Base-by-base conservation (phyloP, 257 asterid genomes). In the Jacaranda copaia region DNA sequence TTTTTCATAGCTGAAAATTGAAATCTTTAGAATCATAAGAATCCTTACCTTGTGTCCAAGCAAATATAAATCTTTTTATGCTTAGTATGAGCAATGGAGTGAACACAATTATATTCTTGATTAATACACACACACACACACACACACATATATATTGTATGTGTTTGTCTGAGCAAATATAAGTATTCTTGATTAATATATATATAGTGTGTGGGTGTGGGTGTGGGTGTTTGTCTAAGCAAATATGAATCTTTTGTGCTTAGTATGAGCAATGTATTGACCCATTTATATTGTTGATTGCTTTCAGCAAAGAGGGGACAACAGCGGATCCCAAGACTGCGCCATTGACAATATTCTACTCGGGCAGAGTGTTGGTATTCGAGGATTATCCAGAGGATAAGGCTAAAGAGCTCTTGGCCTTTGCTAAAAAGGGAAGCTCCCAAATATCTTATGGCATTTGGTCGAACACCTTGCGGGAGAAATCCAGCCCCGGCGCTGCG, bases 321-420 rank as follows among this genome's bases (percentile, higher is more conserved):
- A 19, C 59, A 38, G 48, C 51, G 53, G 89, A 81, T 60, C 57
- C 86, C 9, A 83, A 79, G 78, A 49, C 82, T 20, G 81, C 90
- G 18, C 95, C 85, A 19, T 59, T 93, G 91, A 93, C 98, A 8
- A 89, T 93, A 32, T 93, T 93, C 73, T 93, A 91, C 77, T 88
- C 78, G 4, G 96, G 92, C 39, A 74, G 72, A 77, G 90, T 93
- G 25, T 67, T 89, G 40, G 96, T 91, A 65, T 91, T 89, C 65
- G 89, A 89, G 39, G 91, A 86, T 70, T 88, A 77, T 70, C 82
- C 97, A 3, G 81, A 87, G 14, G 85, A 88, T 18, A 91, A 81
- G 74, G 94, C 84, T 11, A 69, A 77, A 67, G 91, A 91, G 58
- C 79, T 90, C 10, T 63, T 90, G 79, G 53, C 80, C 0, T 80